phyloP scores from a whole-genome alignment of 306 rosid species.

The Quercus wislizeni region DNA sequence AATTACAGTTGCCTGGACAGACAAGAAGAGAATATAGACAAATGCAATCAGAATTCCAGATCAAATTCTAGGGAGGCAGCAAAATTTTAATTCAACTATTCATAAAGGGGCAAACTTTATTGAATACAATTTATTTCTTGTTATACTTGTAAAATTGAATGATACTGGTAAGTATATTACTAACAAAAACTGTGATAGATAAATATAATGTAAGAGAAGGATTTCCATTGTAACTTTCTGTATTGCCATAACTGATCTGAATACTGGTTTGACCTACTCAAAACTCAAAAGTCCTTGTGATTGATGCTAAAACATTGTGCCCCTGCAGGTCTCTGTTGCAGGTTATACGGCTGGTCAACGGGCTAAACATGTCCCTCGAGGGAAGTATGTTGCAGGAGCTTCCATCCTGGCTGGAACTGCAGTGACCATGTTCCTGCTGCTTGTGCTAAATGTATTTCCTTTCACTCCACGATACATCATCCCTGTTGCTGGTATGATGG shows the following conservation, averaged over 20 bases:
- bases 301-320: not conserved
- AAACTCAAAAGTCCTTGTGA: not conserved
- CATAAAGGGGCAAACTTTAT: not conserved
- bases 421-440: constrained; percentile 66
- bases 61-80: not conserved
- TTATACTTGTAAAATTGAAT: too few species aligned
- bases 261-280: not conserved
- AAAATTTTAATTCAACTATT: not conserved
- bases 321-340: constrained; percentile 64
- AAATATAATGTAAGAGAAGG: too few species aligned
- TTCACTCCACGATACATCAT: constrained; percentile 92
- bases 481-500: constrained; percentile 96
- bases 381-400: constrained; percentile 72
- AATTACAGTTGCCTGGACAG: not conserved
- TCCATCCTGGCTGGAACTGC: constrained; percentile 82
- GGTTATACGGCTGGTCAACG: constrained; percentile 96
- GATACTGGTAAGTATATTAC: not conserved
- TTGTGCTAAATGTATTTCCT: constrained; percentile 69
- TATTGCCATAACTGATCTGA: not conserved
- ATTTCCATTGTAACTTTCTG: not conserved
- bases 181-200: not conserved
- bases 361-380: constrained; percentile 85
- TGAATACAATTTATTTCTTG: not conserved
- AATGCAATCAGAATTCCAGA: not conserved
- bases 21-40: not conserved